These are phyloP conservation scores for Diaporthe citrichinensis DNA, from an alignment of 2,329 filamentous ascomycete species.

Conservation along the genomic window DNA sequence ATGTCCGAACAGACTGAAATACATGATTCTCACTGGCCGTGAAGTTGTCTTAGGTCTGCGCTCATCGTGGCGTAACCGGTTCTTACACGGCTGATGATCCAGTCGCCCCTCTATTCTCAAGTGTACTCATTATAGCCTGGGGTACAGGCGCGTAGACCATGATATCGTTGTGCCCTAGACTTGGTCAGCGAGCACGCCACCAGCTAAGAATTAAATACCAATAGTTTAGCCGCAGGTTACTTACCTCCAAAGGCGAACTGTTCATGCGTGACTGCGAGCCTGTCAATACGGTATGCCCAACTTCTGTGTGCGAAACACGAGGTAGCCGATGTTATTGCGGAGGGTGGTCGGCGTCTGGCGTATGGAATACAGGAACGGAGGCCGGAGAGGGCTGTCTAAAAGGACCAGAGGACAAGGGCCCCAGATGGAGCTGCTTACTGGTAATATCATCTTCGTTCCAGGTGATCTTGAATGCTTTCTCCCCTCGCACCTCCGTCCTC, in stretches of 20 bases:
- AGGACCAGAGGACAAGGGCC: not conserved
- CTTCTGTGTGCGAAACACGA: not conserved
- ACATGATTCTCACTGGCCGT: not conserved
- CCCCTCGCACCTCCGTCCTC: conserved; percentile 58
- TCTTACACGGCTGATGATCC: not conserved
- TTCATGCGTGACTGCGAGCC: conserved; percentile 61
- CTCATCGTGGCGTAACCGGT: not conserved
- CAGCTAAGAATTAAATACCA: not conserved
- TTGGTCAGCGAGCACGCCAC: conserved; percentile 6
- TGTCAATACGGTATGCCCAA: not conserved
- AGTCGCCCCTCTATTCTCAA: conserved; percentile 9
- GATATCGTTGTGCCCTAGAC: conserved; percentile 77
- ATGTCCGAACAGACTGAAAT: not conserved
- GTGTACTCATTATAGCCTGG: conserved; percentile 68
- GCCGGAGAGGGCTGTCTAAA: no score
- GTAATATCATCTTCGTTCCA: conserved; percentile 61
- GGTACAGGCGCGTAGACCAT: conserved; percentile 75
- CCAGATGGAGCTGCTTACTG: conserved; percentile 40
- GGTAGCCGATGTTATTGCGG: not conserved
- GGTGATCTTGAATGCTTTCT: conserved; percentile 63
- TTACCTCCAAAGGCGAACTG: conserved; percentile 68
- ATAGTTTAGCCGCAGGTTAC: conserved; percentile 43
- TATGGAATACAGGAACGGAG: not conserved
- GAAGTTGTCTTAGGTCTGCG: not conserved
- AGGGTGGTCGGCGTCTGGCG: not conserved